phyloP scores from a whole-genome alignment of 208 protist species.

The Crithidia acanthocephali region DNA sequence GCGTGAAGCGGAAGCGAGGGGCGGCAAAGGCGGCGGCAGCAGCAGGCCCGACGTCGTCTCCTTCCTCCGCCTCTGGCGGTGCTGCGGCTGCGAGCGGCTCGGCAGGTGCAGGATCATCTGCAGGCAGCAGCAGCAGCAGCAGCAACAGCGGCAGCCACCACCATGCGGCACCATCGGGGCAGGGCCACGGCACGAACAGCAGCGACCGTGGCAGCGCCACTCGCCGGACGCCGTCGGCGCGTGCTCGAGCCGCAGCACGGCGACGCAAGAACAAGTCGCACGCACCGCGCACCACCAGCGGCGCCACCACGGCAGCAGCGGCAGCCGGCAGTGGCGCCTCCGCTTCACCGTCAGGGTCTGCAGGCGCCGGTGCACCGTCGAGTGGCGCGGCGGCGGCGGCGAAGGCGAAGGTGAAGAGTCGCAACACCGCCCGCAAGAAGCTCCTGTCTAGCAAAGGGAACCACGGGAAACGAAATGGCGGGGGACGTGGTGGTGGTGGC shows the following conservation, averaged over 20 bases:
- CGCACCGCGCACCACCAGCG: neutral
- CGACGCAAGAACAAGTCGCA: constrained; percentile 22
- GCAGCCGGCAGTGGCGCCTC: neutral
- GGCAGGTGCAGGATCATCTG: neutral
- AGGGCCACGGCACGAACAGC: too few relatives aligned
- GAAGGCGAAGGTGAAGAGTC: neutral
- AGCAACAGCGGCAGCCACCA: neutral
- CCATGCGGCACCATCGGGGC: neutral
- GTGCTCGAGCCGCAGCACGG: constrained; percentile 1
- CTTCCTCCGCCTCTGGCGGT: neutral
- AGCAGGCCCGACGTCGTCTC: neutral
- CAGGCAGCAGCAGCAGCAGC: neutral
- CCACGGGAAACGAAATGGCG: neutral
- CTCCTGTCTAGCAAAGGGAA: neutral
- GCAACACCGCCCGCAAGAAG: constrained; percentile 3
- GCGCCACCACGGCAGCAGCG: neutral
- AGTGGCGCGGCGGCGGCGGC: neutral
- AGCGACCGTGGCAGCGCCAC: neutral
- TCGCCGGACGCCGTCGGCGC: constrained; percentile 1
- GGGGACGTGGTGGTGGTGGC: neutral
- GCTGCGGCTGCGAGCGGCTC: neutral
- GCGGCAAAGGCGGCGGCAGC: neutral
- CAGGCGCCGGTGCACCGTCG: neutral
- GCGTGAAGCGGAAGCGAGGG: constrained; percentile 27
- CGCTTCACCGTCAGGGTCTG: neutral